Conservation (phyloP, 2,329 filamentous ascomycete genomes). For the Scorias spongiosa region DNA sequence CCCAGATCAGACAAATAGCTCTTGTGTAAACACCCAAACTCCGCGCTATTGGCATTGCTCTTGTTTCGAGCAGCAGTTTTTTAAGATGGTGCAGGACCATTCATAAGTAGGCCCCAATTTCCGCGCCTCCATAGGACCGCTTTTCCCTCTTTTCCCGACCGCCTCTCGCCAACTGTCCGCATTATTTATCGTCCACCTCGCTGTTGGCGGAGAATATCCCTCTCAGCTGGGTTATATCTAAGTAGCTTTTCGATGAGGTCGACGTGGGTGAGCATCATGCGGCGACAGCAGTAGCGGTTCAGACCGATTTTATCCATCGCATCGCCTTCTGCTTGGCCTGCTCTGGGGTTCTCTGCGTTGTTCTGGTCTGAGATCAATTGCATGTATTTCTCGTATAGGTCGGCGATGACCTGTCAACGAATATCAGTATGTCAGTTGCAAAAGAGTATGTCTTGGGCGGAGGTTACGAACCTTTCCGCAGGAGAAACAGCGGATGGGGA, state of each 20-base stretch:
- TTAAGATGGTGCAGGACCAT: too few relatives aligned
- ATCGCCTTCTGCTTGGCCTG: slow-evolving; percentile 43
- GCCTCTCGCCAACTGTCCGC: too few relatives aligned
- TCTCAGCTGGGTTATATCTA: slow-evolving; percentile 45
- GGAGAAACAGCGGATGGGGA: slow-evolving; percentile 95
- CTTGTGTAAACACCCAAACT: too few relatives aligned
- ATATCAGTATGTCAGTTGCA: slow-evolving; percentile 1
- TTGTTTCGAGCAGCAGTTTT: too few relatives aligned
- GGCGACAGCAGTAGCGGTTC: slow-evolving; percentile 93
- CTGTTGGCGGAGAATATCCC: slow-evolving; percentile 16
- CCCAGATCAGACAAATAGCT: too few relatives aligned
- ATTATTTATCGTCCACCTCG: background rate
- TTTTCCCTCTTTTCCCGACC: too few relatives aligned
- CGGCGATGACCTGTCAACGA: slow-evolving; percentile 64
- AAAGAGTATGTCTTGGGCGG: background rate
- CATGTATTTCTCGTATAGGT: slow-evolving; percentile 94
- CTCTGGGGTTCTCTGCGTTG: slow-evolving; percentile 51
- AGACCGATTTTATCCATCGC: slow-evolving; percentile 91
- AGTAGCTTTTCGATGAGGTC: slow-evolving; percentile 97
- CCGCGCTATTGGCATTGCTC: too few relatives aligned
- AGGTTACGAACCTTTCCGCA: slow-evolving; percentile 78
- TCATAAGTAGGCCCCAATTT: too few relatives aligned
- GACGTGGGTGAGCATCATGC: slow-evolving; percentile 99
- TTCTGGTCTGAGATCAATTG: slow-evolving; percentile 68
- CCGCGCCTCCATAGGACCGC: too few relatives aligned